Base-by-base conservation (phyloP, 768 basidiomycete genomes). In the Neoboletus subvelutipes region DNA sequence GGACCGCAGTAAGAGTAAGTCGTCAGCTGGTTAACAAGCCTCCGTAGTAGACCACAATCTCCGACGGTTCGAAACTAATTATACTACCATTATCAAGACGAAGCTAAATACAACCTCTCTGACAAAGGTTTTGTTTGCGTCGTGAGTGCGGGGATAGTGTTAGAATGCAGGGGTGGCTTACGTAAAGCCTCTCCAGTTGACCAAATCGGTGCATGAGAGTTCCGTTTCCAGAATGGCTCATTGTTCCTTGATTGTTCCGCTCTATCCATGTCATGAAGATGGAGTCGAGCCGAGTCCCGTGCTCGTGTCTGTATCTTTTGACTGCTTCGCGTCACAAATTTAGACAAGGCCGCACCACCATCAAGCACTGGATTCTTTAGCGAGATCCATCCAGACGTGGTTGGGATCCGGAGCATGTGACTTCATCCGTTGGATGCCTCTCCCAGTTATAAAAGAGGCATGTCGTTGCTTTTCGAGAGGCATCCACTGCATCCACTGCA, bases 371-470 rank as follows among this genome's bases (percentile, higher is more conserved):
- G n/a, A 17, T 8, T 13, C 46, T 31, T 47, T 47, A 9, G 26
- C 63, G 6, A 62, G 64, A 62, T 58, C 55, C 50, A 49, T 45
- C 20, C 45, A 49, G 46, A 12, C 3, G 39, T 37, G 48, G 41
- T 40, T 45, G 46, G 57, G 65, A 62, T 65, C 64, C 60, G 67
- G 52, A 39, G 15, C 45, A 53, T 33, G 39, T 54, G 48, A 39
- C 34, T 29, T 20, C 45, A 33, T 49, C 29, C 40, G 33, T 46
- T 50, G 17, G 12, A 50, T 20, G 39, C 22, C 37, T 34, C 31
- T 24, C 12, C 13, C 47, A 41, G 24, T 47, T 68, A 67, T 68
- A 67, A 67, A 68, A 61, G 65, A 43, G 42, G 18, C 47, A 12
- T 28, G 13, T 8, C 18, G 22, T 22, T 7, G 12, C 52, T 15